Evolutionary conservation across 768 basidiomycete genomes (phyloP).

Genomic region (Boletellus sp.): DNA sequence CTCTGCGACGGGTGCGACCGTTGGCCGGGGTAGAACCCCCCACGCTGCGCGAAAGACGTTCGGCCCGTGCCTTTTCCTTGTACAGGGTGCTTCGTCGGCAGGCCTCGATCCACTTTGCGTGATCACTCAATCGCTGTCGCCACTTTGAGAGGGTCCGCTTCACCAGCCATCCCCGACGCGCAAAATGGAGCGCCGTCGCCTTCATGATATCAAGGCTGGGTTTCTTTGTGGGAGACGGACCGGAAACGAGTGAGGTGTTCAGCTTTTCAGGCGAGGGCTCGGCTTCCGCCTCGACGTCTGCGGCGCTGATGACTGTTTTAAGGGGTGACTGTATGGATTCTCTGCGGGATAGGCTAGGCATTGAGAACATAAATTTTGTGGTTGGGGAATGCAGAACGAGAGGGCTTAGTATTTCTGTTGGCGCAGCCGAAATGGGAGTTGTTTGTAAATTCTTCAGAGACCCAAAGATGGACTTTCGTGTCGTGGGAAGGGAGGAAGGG

Average conservation of each 20-base stretch:
- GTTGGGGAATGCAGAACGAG: conserved; percentile 27
- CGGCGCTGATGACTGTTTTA: conserved; percentile 11
- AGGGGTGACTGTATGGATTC: conserved; percentile 28
- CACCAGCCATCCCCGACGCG: conserved; percentile 37
- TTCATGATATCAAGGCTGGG: conserved; percentile 30
- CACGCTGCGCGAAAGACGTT: conserved; percentile 31
- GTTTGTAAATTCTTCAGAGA: conserved; percentile 28
- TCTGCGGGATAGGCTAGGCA: conserved; percentile 16
- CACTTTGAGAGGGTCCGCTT: conserved; percentile 43
- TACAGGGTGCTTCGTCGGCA: conserved; percentile 59
- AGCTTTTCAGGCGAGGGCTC: conserved; percentile 5
- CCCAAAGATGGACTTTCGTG: conserved; percentile 18
- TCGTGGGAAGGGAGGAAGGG: conserved; percentile 10
- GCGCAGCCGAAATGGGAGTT: conserved; percentile 12
- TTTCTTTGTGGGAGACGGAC: conserved; percentile 7
- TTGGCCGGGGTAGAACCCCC: conserved; percentile 10
- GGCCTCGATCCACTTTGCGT: conserved; percentile 59
- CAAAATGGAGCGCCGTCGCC: conserved; percentile 42
- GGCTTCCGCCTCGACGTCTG: conserved; percentile 8
- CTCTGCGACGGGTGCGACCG: conserved; percentile 19
- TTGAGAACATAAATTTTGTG: conserved; percentile 14
- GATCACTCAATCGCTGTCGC: conserved; percentile 43
- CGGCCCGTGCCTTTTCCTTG: conserved; percentile 44
- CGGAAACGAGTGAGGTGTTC: background rate
- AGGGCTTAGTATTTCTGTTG: conserved; percentile 31